Evolutionary conservation across 495 filamentous ascomycete genomes (phyloP).

Genomic region (Aspergillus heteromorphus): DNA sequence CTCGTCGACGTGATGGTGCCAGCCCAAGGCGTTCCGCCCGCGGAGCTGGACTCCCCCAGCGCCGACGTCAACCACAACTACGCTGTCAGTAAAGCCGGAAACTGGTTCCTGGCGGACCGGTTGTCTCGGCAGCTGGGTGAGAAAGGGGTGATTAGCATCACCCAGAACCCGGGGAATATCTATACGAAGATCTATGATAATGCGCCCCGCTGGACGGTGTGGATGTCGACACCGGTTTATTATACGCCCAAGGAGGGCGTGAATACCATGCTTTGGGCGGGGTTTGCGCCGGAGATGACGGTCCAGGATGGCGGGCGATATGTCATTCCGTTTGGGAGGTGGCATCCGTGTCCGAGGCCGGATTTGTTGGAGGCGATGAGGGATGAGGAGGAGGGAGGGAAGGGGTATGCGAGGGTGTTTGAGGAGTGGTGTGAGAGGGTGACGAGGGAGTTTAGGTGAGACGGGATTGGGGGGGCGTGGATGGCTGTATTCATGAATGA

Average conservation of each 20-base stretch:
- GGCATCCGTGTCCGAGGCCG: neutral
- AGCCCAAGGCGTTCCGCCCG: neutral
- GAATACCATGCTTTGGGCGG: constrained; percentile 1
- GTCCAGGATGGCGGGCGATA: constrained; percentile 2
- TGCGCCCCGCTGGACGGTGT: neutral
- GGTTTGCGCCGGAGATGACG: neutral
- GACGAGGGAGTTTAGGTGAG: neutral
- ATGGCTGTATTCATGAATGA: too few relatives aligned
- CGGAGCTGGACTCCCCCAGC: neutral
- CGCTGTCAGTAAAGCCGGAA: constrained; percentile 3
- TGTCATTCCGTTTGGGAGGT: constrained; percentile 7
- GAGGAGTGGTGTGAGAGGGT: constrained; percentile 8
- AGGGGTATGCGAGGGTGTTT: constrained; percentile 1
- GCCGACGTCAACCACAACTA: constrained; percentile 1
- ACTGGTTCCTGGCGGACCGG: constrained; percentile 6
- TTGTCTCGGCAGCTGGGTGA: neutral
- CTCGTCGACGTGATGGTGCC: neutral
- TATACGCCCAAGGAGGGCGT: constrained; percentile 1
- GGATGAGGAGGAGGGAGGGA: constrained; percentile 3
- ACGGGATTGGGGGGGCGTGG: too few relatives aligned
- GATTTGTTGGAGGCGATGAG: constrained; percentile 6
- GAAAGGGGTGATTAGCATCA: constrained; percentile 2
- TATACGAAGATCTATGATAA: neutral
- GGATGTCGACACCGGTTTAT: neutral
- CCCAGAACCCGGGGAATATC: constrained; percentile 8